phyloP scores from a whole-genome alignment of 2,329 filamentous ascomycete genomes.

The Fusarium goolgardi region DNA sequence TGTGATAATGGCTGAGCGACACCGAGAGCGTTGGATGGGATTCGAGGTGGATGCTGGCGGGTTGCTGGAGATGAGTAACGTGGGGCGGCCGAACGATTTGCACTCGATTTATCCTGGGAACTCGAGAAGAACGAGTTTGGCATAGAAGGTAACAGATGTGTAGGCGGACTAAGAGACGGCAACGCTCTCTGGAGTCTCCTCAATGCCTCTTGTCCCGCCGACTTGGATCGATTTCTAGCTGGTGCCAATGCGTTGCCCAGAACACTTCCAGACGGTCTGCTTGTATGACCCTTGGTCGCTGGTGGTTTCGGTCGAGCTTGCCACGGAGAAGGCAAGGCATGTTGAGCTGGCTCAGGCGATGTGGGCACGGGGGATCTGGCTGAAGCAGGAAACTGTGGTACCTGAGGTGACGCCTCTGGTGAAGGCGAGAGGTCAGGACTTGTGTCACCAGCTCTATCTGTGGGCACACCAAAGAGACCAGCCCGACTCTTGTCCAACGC shows the following conservation, averaged over 20 bases:
- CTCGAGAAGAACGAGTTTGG: slow-evolving; percentile 56
- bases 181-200: slow-evolving; percentile 67
- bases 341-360: slow-evolving; percentile 8
- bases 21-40: slow-evolving; percentile 8
- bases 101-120: slow-evolving; percentile 48
- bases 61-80: slow-evolving; percentile 17
- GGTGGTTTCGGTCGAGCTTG: slow-evolving; percentile 42
- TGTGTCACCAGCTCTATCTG: slow-evolving; percentile 41
- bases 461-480: slow-evolving; percentile 44
- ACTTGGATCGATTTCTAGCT: slow-evolving; percentile 63
- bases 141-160: slow-evolving; percentile 56
- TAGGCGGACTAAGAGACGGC: slow-evolving; percentile 59
- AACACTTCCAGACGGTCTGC: slow-evolving; percentile 47
- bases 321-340: slow-evolving; percentile 49
- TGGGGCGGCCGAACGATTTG: slow-evolving; percentile 7
- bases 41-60: slow-evolving; percentile 10
- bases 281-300: slow-evolving; percentile 32
- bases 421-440: slow-evolving; percentile 41
- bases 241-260: slow-evolving; percentile 62
- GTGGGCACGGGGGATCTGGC: slow-evolving; percentile 8
- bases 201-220: slow-evolving; percentile 67
- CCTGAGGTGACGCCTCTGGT: slow-evolving; percentile 27
- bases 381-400: slow-evolving; percentile 16
- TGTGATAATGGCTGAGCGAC: slow-evolving; percentile 27
- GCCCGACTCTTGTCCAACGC: slow-evolving; percentile 60